Percentiles rank a stretch among this genome's conserved stretches.
Evolutionary conservation across 1,284 basidiomycete genomes (phyloP).

Genomic region (Abortiporus biennis): DNA sequence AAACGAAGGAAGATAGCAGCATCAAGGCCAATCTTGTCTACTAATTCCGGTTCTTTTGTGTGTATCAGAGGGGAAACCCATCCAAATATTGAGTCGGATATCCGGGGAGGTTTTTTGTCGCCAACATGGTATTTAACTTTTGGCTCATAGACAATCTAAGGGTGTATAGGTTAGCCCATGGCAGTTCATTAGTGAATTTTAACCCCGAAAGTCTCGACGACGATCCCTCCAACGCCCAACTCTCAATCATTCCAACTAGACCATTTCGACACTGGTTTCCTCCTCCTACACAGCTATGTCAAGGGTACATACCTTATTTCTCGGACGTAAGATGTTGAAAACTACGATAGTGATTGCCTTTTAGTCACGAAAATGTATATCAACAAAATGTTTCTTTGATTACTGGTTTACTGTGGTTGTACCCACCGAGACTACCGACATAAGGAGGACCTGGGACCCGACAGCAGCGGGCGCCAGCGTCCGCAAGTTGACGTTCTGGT

Average conservation of each 20-base stretch:
- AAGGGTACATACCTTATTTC: conserved; percentile 43
- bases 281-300: not conserved
- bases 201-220: too few relatives aligned
- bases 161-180: conserved; percentile 1
- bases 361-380: not conserved
- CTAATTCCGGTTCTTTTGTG: conserved; percentile 82
- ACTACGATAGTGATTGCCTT: conserved; percentile 45
- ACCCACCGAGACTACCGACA: conserved; percentile 32
- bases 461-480: conserved; percentile 76
- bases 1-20: conserved; percentile 93
- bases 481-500: conserved; percentile 28
- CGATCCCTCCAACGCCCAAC: too few relatives aligned
- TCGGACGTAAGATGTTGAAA: conserved; percentile 63
- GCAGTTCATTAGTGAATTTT: too few relatives aligned
- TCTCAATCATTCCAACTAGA: too few relatives aligned
- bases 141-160: conserved; percentile 77
- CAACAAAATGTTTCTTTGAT: not conserved
- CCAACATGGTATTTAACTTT: conserved; percentile 86
- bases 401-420: not conserved
- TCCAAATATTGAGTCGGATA: conserved; percentile 77
- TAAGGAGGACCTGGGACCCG: conserved; percentile 65
- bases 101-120: conserved; percentile 73
- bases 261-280: too few relatives aligned
- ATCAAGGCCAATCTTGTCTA: conserved; percentile 91
- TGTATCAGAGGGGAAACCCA: conserved; percentile 87